Percentiles rank a stretch among this genome's conserved stretches.
These are phyloP conservation scores for Nectriaceae sp. DNA, from an alignment of 2,329 filamentous ascomycete genomes.

Conservation along the genomic window DNA sequence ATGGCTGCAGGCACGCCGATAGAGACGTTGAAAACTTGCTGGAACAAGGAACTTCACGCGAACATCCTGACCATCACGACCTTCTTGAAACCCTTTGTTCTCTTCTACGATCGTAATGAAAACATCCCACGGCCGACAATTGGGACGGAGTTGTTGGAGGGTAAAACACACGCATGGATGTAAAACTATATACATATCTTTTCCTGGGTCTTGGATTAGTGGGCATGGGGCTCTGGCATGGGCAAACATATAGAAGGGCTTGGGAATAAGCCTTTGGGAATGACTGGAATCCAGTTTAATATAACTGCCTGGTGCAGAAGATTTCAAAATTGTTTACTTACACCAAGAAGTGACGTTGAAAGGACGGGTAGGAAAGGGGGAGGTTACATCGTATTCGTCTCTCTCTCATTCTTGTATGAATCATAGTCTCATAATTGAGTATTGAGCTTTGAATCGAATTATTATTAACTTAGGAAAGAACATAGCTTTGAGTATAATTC, in stretches of 20 bases:
- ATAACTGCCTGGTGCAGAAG: slow-evolving; percentile 30
- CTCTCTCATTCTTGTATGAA: too few relatives aligned
- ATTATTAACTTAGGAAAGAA: too few relatives aligned
- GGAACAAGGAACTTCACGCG: background rate
- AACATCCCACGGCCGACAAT: slow-evolving; percentile 19
- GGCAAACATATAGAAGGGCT: slow-evolving; percentile 15
- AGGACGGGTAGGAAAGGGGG: background rate
- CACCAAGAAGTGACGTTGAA: too few relatives aligned
- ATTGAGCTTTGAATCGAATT: too few relatives aligned
- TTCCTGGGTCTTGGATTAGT: slow-evolving; percentile 2
- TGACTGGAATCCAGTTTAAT: slow-evolving; percentile 27
- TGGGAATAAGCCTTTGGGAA: slow-evolving; percentile 12
- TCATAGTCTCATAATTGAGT: too few relatives aligned
- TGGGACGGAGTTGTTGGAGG: slow-evolving; percentile 14
- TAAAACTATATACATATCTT: background rate
- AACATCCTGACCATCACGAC: slow-evolving; percentile 5
- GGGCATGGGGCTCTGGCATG: slow-evolving; percentile 13
- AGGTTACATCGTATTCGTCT: too few relatives aligned
- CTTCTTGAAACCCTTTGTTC: slow-evolving; percentile 12
- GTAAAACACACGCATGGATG: slow-evolving; percentile 17
- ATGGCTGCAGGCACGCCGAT: slow-evolving; percentile 52
- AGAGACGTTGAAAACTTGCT: slow-evolving; percentile 11
- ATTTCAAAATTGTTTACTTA: slow-evolving; percentile 1
- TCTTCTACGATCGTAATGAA: slow-evolving; percentile 26
- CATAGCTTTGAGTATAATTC: too few relatives aligned